Percentiles rank a stretch among this genome's conserved stretches.
Conservation (phyloP, 139 green algal genomes). For the Edaphochlamys debaryana region DNA sequence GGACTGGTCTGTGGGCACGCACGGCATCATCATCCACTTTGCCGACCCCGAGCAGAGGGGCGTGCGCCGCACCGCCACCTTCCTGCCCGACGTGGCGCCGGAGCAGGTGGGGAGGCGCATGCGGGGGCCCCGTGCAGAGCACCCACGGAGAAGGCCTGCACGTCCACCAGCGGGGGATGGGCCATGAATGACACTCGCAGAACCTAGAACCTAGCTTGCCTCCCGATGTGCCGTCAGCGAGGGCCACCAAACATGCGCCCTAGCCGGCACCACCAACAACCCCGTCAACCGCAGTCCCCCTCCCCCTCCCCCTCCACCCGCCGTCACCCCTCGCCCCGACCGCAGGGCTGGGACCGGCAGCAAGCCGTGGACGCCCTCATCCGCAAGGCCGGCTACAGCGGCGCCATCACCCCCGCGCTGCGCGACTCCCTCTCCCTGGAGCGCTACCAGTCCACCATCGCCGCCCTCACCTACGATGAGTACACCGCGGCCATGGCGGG, state of each 20-base stretch:
- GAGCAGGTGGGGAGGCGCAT: conserved; percentile 55
- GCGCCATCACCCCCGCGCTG: background rate
- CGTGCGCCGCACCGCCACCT: conserved; percentile 76
- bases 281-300: too few relatives aligned
- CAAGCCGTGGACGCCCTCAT: conserved; percentile 35
- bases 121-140: background rate
- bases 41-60: conserved; percentile 56
- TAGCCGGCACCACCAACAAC: too few relatives aligned
- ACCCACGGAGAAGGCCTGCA: too few relatives aligned
- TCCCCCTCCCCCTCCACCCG: background rate
- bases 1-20: conserved; percentile 77
- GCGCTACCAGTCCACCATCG: conserved; percentile 44
- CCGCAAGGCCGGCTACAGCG: conserved; percentile 41
- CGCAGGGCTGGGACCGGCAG: conserved; percentile 34
- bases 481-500: background rate
- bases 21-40: conserved; percentile 75
- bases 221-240: too few relatives aligned
- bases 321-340: background rate
- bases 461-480: conserved; percentile 27
- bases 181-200: too few relatives aligned
- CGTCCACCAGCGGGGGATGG: too few relatives aligned
- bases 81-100: conserved; percentile 80
- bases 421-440: conserved; percentile 25
- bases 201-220: too few relatives aligned
- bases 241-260: too few relatives aligned